phyloP scores from a whole-genome alignment of 176 grass and related monocot species.

The Phyllostachys edulis region DNA sequence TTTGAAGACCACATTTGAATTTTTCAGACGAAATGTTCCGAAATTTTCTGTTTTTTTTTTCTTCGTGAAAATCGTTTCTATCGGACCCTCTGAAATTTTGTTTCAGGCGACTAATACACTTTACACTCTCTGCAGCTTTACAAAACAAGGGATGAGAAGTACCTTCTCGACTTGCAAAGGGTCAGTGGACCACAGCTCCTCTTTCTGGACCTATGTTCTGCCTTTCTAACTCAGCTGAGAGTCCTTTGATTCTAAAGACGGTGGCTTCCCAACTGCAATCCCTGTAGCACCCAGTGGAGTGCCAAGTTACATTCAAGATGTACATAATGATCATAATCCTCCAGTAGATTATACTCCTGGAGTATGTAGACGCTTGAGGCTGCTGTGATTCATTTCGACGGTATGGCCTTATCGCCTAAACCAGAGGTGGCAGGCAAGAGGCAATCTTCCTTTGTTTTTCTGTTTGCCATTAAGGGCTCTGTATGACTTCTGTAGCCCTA shows the following conservation, averaged over 20 bases:
- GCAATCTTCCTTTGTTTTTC: not conserved
- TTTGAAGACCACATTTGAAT: no score
- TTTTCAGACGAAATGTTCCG: no score
- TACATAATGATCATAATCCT: conserved; percentile 48
- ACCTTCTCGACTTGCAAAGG: conserved; percentile 88
- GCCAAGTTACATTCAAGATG: conserved; percentile 25
- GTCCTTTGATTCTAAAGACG: conserved; percentile 52
- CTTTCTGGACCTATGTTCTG: conserved; percentile 85
- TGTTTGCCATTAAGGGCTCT: not conserved
- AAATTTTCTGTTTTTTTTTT: no score
- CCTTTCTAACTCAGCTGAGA: conserved; percentile 82
- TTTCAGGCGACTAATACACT: conserved; percentile 6
- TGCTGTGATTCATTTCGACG: conserved; percentile 13
- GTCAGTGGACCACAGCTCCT: conserved; percentile 72
- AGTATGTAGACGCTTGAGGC: conserved; percentile 26
- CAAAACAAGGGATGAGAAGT: conserved; percentile 93
- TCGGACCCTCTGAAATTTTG: no score
- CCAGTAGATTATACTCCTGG: conserved; percentile 41
- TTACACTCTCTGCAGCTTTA: conserved; percentile 57
- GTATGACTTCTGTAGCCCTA: conserved; percentile 1
- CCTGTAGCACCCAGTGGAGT: not conserved
- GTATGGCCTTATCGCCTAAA: not conserved
- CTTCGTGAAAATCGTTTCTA: no score
- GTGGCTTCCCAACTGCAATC: conserved; percentile 11
- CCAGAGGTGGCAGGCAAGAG: conserved; percentile 22